Base-by-base conservation (phyloP, 768 basidiomycete genomes). In the Boletellus ananas region DNA sequence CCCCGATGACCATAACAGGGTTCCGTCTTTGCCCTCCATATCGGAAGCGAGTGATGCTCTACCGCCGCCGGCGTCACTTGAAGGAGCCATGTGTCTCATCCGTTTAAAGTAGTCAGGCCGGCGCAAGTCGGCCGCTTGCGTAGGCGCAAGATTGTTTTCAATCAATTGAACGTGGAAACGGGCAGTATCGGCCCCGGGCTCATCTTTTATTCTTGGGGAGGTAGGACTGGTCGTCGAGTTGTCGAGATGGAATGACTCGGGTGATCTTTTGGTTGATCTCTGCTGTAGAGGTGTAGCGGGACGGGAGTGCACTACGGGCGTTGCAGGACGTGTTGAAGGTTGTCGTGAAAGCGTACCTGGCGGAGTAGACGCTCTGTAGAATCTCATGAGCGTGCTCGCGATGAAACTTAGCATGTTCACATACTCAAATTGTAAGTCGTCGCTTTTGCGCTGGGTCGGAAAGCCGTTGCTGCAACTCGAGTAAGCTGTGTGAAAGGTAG, bases 41-140 rank as follows among this genome's bases (percentile, higher is more conserved):
- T 58, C 56, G 31, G 58, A 51, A 29, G 42, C 16, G 20, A 47
- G 40, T n/a, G 61, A 38, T 14, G 40, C n/a, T 25, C 20, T 33
- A 39, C 43, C 21, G 50, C 60, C 37, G 55, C 60, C 46, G 9
- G 45, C 65, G 69, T 35, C 39, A 78, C 75, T 23, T 73, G 70
- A 35, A 71, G 59, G 36, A 49, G 51, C 52, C 1, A 74, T 65
- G 40, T 80, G 75, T 59, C 80, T 82, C 25, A 72, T 59, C 23
- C 87, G 79, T 61, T 79, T 80, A 36, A 88, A 70, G 62, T 89
- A 90, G 7, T 89, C 87, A 1, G 87, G 87, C 34, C 86, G 76
- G 13, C 79, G 80, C 33, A 68, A 76, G 64, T 90, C 87, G 10
- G 75, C 70, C 60, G 82, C 80, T 46, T 74, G 74, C 27, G 75